A percentile compares a stretch with the other conserved stretches of the same genome.
Conservation (phyloP, 331 rosid species). For the Dryas integrifolia region DNA sequence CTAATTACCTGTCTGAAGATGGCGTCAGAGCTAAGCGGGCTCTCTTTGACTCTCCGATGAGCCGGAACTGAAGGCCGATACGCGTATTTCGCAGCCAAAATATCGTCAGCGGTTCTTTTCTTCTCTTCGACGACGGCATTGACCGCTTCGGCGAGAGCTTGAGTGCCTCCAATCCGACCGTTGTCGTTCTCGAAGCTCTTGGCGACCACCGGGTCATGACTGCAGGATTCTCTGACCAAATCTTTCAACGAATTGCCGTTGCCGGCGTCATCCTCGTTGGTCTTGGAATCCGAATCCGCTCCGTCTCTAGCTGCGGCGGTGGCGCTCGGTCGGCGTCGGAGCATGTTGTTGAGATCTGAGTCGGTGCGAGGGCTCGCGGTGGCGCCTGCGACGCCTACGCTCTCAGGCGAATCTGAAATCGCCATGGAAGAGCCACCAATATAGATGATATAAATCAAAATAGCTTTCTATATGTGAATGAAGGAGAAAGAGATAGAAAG, state of each 20-base stretch:
- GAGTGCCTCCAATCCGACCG: conserved; percentile 32
- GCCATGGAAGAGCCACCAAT: conserved; percentile 39
- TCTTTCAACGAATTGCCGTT: conserved; percentile 29
- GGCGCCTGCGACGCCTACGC: conserved; percentile 20
- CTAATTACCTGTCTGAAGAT: conserved; percentile 72
- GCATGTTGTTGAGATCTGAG: conserved; percentile 45
- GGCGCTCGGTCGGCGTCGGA: conserved; percentile 48
- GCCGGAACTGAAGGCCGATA: conserved; percentile 86
- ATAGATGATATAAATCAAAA: no score
- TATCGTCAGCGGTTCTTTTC: conserved; percentile 27
- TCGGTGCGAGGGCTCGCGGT: conserved; percentile 19
- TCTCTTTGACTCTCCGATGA: conserved; percentile 72
- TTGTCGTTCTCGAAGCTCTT: conserved; percentile 33
- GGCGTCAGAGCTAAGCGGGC: conserved; percentile 83
- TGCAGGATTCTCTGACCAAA: conserved; percentile 30
- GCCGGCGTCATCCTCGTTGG: conserved; percentile 12
- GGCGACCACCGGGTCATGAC: conserved; percentile 27
- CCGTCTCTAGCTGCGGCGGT: conserved; percentile 16
- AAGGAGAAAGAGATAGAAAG: no score
- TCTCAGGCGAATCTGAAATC: conserved; percentile 45
- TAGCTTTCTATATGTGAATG: no score
- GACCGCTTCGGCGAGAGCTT: conserved; percentile 18
- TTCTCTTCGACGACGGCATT: conserved; percentile 12
- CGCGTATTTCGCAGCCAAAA: conserved; percentile 33
- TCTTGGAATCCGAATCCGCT: conserved; percentile 28